Conservation (phyloP, 345 rosid genomes). For the Populus davidiana region DNA sequence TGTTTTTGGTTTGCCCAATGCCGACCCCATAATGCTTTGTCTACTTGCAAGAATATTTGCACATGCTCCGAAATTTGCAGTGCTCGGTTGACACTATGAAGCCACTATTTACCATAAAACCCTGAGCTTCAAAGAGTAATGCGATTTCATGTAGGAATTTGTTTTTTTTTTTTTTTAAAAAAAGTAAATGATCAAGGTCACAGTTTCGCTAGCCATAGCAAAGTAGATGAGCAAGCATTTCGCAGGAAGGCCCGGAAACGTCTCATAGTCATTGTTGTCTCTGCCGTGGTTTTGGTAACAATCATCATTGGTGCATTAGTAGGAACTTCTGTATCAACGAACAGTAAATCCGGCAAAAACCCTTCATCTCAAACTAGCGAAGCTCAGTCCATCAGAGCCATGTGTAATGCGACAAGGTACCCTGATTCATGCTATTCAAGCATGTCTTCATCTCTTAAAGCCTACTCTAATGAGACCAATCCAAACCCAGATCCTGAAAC, state of each 20-base stretch:
- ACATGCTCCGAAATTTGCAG: too few species aligned
- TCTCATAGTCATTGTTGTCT: constrained; percentile 13
- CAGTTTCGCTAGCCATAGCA: constrained; percentile 17
- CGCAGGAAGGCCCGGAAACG: constrained; percentile 24
- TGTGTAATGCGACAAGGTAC: constrained; percentile 27
- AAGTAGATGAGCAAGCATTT: constrained; percentile 14
- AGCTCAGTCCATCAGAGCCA: constrained; percentile 13
- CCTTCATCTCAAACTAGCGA: not conserved
- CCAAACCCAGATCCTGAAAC: constrained; percentile 30
- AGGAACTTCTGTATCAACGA: not conserved
- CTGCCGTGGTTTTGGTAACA: constrained; percentile 8
- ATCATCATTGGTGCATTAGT: constrained; percentile 4
- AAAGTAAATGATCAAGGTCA: not conserved
- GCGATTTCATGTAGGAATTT: not conserved
- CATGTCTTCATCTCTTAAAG: constrained; percentile 21
- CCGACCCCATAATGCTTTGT: too few species aligned
- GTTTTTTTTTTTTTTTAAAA: not conserved
- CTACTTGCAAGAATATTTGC: too few species aligned
- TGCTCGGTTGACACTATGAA: too few species aligned
- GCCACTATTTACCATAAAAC: not conserved
- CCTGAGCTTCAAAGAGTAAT: not conserved
- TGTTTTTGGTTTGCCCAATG: too few species aligned
- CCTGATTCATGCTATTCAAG: constrained; percentile 29
- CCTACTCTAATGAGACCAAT: constrained; percentile 8
- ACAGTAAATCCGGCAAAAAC: not conserved